Evolutionary conservation across 2,329 filamentous ascomycete genomes (phyloP), one percentile per base, ranked within the genome.

Genomic region (Colletotrichum lini): DNA sequence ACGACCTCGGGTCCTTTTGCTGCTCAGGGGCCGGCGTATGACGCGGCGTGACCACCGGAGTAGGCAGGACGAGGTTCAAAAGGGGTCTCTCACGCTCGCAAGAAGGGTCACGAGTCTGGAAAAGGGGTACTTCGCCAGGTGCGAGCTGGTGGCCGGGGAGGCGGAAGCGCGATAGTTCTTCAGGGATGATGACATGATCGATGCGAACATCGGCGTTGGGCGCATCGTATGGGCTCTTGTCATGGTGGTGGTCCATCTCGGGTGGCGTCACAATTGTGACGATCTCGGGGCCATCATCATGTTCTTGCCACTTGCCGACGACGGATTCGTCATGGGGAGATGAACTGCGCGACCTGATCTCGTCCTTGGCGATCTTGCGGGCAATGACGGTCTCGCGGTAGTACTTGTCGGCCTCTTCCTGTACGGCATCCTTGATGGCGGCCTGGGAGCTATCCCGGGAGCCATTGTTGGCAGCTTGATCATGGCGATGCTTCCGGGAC

Each of bases 181-280:
- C 78, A 6, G 90, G 90, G 64, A 85, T 82, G 72, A 91, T 84
- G 71, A 87, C 80, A 74, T 90, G 87, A 76, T 92, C 90, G 70
- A 91, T 87, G 62, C 82, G 83, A 64, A 92, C 89, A 77, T 92
- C 90, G n/a, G 90, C 90, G 75, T 92, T 84, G 2, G 90, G 90
- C 9, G 80, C 87, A 73, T 87, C 88, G 67, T 88, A 92, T 10
- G 80, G 84, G 65, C 83, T 85, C 79, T 86, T 86, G 50, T 84
- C 83, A 12, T 82, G 80, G 67, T 76, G 78, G 6, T 83, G 79
- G 42, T 85, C 82, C 82, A 86, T 85, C 68, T 84, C 84, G 23
- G 88, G 88, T 13, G 89, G 88, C 2, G 88, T 87, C 63, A 88
- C 84, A 67, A 91, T 88, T 59, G 83, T 82, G 56, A 84, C 76